A percentile compares a stretch with the other conserved stretches of the same genome.
These are phyloP conservation scores for Luvunga scandens DNA, from an alignment of 345 rosid species.

Conservation along the genomic window DNA sequence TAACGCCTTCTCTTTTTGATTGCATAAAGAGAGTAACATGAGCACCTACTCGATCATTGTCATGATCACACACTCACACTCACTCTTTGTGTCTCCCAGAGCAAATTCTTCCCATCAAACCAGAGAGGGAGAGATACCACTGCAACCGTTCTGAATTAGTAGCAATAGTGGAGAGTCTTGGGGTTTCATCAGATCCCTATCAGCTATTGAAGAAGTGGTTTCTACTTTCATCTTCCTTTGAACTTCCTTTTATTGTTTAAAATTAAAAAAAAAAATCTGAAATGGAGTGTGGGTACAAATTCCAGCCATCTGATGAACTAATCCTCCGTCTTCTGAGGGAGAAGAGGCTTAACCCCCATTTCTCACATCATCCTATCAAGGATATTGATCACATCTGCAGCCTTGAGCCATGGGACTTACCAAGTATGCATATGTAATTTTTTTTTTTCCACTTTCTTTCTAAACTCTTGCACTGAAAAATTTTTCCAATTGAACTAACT, in stretches of 20 bases:
- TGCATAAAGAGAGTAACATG: background rate
- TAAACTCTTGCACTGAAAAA: too few species aligned
- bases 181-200: conserved; percentile 16
- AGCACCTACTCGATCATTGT: background rate
- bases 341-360: conserved; percentile 17
- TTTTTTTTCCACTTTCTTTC: too few species aligned
- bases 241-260: background rate
- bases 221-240: too few species aligned
- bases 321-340: background rate
- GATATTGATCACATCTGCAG: conserved; percentile 13
- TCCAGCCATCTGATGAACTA: conserved; percentile 24
- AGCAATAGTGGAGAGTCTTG: background rate
- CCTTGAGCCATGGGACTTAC: conserved; percentile 28
- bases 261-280: too few species aligned
- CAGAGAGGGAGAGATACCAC: background rate
- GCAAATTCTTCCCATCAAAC: background rate
- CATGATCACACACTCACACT: background rate
- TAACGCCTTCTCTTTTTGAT: background rate
- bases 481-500: background rate
- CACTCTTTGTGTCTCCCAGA: too few species aligned
- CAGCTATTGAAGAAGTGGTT: background rate
- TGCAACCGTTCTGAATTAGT: background rate
- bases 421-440: conserved; percentile 21
- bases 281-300: conserved; percentile 18
- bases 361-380: background rate